Conservation (phyloP, 2,329 filamentous ascomycete genomes). For the Grosmannia serpens region DNA sequence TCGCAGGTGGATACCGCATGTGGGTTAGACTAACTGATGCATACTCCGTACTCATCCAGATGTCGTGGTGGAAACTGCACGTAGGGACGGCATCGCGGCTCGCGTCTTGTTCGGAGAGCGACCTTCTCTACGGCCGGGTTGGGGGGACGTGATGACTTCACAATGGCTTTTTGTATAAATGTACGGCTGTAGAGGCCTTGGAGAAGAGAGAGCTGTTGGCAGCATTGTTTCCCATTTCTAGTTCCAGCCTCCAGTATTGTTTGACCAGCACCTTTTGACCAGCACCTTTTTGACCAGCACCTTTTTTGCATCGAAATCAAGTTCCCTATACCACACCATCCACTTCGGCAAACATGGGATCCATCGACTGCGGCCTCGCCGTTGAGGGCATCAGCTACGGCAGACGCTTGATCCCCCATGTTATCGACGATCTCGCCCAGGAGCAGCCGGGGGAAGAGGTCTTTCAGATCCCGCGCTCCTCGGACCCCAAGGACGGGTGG, state of each 20-base stretch:
- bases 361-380: not conserved
- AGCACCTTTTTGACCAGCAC: too few relatives aligned
- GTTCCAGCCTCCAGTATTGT: not conserved
- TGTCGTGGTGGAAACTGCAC: not conserved
- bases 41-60: too few relatives aligned
- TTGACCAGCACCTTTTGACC: not conserved
- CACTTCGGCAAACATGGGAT: not conserved
- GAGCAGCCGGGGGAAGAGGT: not conserved
- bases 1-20: not conserved
- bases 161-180: not conserved
- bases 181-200: not conserved
- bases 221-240: too few relatives aligned
- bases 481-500: slow-evolving; percentile 5
- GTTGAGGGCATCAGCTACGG: not conserved
- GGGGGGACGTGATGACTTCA: not conserved
- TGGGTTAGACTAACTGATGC: not conserved
- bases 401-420: slow-evolving; percentile 1
- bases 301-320: not conserved
- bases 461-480: slow-evolving; percentile 5
- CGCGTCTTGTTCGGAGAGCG: not conserved
- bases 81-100: not conserved
- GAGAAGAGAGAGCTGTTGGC: not conserved
- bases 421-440: not conserved
- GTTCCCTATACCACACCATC: not conserved
- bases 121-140: not conserved